Percentiles rank a stretch among this genome's conserved stretches.
phyloP scores from a whole-genome alignment of 805 yeast species.

The Candida dajiaensis region DNA sequence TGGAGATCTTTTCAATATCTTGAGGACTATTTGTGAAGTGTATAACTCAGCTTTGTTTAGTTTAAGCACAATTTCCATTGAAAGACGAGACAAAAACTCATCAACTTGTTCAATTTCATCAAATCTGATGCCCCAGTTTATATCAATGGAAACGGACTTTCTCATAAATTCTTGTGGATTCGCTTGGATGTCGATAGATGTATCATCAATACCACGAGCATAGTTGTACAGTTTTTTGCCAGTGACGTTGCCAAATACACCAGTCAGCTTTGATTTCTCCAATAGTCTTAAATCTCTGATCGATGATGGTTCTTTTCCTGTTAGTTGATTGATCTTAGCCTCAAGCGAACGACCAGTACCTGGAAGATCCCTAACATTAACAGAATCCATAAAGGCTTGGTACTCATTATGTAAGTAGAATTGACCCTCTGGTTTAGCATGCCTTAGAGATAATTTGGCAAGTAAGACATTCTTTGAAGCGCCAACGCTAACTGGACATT shows the following conservation, averaged over 20 bases:
- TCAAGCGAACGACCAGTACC: conserved; percentile 55
- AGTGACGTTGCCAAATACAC: conserved; percentile 59
- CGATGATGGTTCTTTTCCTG: not conserved
- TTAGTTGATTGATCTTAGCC: conserved; percentile 26
- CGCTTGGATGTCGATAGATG: conserved; percentile 47
- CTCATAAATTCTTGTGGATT: conserved; percentile 49
- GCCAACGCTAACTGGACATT: conserved; percentile 76
- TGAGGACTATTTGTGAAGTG: conserved; percentile 58
- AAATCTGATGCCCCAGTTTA: conserved; percentile 87
- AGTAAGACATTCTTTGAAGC: conserved; percentile 65
- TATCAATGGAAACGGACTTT: conserved; percentile 80
- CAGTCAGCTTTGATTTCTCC: conserved; percentile 32
- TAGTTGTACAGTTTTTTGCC: conserved; percentile 58
- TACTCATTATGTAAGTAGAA: conserved; percentile 33
- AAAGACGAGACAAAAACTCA: conserved; percentile 49
- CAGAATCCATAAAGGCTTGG: conserved; percentile 24
- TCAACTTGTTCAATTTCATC: conserved; percentile 56
- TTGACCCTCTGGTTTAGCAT: conserved; percentile 78
- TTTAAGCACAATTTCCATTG: conserved; percentile 54
- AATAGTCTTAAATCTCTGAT: conserved; percentile 31
- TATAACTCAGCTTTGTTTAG: conserved; percentile 38
- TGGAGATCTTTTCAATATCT: conserved; percentile 55
- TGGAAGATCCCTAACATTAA: conserved; percentile 41
- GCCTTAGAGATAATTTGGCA: conserved; percentile 67
- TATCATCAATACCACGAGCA: conserved; percentile 62